phyloP scores from a whole-genome alignment of 2,329 filamentous ascomycete species.

The Colletotrichum cereale region DNA sequence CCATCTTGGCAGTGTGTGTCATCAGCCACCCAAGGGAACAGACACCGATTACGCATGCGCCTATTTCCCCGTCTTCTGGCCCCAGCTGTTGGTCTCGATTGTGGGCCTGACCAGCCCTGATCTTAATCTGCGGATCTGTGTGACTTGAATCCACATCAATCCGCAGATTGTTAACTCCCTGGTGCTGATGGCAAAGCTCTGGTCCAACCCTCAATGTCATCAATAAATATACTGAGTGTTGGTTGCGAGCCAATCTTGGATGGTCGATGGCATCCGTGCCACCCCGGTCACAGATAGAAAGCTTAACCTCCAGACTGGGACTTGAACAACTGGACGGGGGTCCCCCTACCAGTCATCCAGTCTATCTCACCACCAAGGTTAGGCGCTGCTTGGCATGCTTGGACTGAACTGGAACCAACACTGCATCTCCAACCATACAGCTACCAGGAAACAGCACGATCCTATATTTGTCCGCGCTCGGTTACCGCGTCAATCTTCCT shows the following conservation, averaged over 20 bases:
- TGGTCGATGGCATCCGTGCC: slow-evolving; percentile 13
- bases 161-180: no score
- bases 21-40: slow-evolving; percentile 18
- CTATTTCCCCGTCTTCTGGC: neutral
- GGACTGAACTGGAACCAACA: neutral
- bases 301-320: slow-evolving; percentile 35
- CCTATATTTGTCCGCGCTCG: slow-evolving; percentile 2
- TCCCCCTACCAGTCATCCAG: slow-evolving; percentile 4
- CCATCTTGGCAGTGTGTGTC: slow-evolving; percentile 4
- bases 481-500: neutral
- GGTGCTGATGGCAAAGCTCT: neutral
- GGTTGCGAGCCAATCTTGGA: neutral
- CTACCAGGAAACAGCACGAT: neutral
- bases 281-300: slow-evolving; percentile 30
- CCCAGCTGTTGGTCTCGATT: neutral
- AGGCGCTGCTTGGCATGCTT: slow-evolving; percentile 19
- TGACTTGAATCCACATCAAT: no score
- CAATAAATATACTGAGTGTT: neutral
- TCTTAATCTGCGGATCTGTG: neutral
- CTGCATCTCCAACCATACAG: neutral
- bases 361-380: neutral
- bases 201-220: neutral
- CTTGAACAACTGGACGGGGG: slow-evolving; percentile 19
- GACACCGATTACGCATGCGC: neutral
- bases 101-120: neutral